These are phyloP conservation scores for Amanita exitialis DNA, from an alignment of 768 basidiomycete genomes.

Conservation along the genomic window DNA sequence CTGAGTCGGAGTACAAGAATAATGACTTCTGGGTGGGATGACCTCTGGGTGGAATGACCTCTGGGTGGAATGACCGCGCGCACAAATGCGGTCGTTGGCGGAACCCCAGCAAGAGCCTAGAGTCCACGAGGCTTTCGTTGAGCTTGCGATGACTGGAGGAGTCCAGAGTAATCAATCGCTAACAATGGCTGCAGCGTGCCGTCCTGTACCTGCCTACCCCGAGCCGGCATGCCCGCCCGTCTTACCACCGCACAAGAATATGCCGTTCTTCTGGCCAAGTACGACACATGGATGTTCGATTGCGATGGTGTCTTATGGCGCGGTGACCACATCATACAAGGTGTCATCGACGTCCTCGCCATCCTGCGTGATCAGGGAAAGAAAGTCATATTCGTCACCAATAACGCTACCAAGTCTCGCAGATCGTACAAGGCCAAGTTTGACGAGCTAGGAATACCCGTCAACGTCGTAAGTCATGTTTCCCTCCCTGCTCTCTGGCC, in stretches of 20 bases:
- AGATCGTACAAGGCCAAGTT: slow-evolving; percentile 85
- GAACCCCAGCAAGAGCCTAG: no score
- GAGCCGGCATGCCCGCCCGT: not conserved
- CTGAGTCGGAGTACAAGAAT: no score
- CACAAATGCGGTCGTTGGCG: no score
- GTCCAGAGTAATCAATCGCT: not conserved
- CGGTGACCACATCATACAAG: slow-evolving; percentile 71
- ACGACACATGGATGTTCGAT: slow-evolving; percentile 94
- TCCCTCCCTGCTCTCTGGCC: not conserved
- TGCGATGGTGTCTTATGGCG: slow-evolving; percentile 96
- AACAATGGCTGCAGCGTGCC: no score
- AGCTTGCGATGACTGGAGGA: not conserved
- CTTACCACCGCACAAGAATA: slow-evolving; percentile 27
- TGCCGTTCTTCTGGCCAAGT: slow-evolving; percentile 42
- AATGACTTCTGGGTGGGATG: no score
- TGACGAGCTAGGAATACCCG: slow-evolving; percentile 80
- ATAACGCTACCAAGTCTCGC: slow-evolving; percentile 93
- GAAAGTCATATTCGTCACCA: slow-evolving; percentile 87
- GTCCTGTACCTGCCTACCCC: not conserved
- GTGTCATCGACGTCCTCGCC: slow-evolving; percentile 64
- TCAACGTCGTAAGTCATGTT: slow-evolving; percentile 58
- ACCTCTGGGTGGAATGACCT: no score
- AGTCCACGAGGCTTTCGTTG: no score
- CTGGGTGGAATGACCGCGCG: no score
- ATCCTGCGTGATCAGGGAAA: slow-evolving; percentile 72